Evolutionary conservation across 2,329 filamentous ascomycete genomes (phyloP), one percentile per base, ranked within the genome.

Genomic region (Aspergillus udagawae): DNA sequence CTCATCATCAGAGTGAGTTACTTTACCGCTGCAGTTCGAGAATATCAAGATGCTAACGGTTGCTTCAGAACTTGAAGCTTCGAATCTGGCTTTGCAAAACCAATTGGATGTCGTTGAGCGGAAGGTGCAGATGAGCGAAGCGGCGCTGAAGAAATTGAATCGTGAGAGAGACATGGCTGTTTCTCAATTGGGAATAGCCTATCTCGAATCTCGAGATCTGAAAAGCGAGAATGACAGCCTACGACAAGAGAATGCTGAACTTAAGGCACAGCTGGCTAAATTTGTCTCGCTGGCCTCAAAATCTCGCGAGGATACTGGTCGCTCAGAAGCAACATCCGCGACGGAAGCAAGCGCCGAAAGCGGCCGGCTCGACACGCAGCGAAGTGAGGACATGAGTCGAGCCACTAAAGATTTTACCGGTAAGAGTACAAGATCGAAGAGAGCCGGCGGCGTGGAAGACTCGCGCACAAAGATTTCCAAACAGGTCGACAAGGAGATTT

Each of bases 161-260:
- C 77, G 80, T 41, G 84, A 87, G 63, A 79, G 83, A 38, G 83
- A 86, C 62, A 80, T 80, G 55, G 78, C 84, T 41, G 76, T 83
- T n/a, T 79, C 78, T 23, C 83, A 86, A 60, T 71, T 86, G 21
- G 81, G 79, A 8, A 77, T 82, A 23, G 83, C 83, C 1, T 85
- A 81, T 63, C 77, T 82, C 53, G 81, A 80, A 47, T 75, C 76
- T 3, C 81, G 77, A 51, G 76, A 78, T 51, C 65, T 77, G 3
- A 77, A 77, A 57, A 60, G 60, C 6, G 73, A 77, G 29, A 77
- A 76, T 52, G 72, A 76, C 35, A 62, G 50, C 7, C 51, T 78
- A 28, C 66, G 66, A 41, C 66, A 70, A 29, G 75, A 77, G 51
- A 76, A 76, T 55, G 52, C 68, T 9, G 70, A 73, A n/a, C 67